These are phyloP conservation scores for Fusarium zealandicum DNA, from an alignment of 2,329 filamentous ascomycete species.

Conservation along the genomic window DNA sequence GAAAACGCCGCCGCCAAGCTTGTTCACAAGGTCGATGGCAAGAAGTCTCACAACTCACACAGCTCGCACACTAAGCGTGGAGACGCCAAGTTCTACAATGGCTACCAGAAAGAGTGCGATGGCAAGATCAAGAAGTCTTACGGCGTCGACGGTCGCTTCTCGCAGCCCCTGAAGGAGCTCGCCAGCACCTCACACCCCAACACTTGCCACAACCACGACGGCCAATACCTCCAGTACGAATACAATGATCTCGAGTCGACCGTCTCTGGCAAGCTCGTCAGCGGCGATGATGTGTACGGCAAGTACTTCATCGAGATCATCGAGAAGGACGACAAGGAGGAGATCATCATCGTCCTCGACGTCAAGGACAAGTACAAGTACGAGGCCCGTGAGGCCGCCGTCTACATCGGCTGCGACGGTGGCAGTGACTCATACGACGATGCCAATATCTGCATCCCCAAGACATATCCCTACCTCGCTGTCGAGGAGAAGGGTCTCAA, in stretches of 20 bases:
- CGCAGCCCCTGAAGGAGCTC: slow-evolving; percentile 17
- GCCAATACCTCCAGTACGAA: slow-evolving; percentile 24
- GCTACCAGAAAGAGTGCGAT: slow-evolving; percentile 16
- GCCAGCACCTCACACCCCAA: slow-evolving; percentile 18
- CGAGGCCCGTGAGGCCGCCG: slow-evolving; percentile 17
- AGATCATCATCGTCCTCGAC: slow-evolving; percentile 27
- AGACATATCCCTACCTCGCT: slow-evolving; percentile 29
- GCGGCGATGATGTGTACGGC: slow-evolving; percentile 14
- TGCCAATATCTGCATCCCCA: slow-evolving; percentile 34
- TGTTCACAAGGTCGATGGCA: slow-evolving; percentile 11
- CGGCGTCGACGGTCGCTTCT: slow-evolving; percentile 9
- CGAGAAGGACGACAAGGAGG: slow-evolving; percentile 8
- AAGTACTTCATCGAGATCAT: slow-evolving; percentile 28
- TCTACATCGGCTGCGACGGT: slow-evolving; percentile 27
- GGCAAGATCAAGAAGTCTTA: slow-evolving; percentile 22
- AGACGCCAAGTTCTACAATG: slow-evolving; percentile 31
- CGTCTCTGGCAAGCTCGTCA: slow-evolving; percentile 17
- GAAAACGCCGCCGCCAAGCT: slow-evolving; percentile 13
- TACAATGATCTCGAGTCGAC: slow-evolving; percentile 24
- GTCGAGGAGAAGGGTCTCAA: slow-evolving; percentile 31
- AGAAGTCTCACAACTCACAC: slow-evolving; percentile 1
- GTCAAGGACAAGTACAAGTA: slow-evolving; percentile 22
- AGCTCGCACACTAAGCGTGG: slow-evolving; percentile 10
- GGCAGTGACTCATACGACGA: slow-evolving; percentile 12
- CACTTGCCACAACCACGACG: slow-evolving; percentile 26